phyloP scores from a whole-genome alignment of 2,329 filamentous ascomycete species.

The Sporothrix curviconia region DNA sequence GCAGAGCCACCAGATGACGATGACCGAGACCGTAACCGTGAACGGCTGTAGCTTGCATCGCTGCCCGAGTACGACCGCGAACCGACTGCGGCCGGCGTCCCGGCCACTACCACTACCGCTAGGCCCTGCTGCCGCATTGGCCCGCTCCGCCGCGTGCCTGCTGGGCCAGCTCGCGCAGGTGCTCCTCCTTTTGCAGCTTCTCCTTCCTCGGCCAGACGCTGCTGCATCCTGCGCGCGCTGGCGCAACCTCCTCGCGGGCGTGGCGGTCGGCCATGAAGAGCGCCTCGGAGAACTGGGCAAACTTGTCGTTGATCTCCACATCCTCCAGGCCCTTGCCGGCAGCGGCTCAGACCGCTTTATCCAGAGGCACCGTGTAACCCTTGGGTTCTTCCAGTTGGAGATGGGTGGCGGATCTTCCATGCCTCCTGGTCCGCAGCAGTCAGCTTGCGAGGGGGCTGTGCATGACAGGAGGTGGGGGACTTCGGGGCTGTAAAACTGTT shows the following conservation, averaged over 20 bases:
- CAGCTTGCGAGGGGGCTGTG: slow-evolving; percentile 91
- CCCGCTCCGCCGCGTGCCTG: slow-evolving; percentile 82
- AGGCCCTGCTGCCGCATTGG: slow-evolving; percentile 37
- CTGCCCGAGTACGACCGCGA: slow-evolving; percentile 16
- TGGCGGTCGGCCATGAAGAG: slow-evolving; percentile 91
- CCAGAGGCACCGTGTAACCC: slow-evolving; percentile 90
- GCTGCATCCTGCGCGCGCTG: slow-evolving; percentile 91
- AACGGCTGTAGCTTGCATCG: slow-evolving; percentile 13
- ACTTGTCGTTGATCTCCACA: slow-evolving; percentile 96
- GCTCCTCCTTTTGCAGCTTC: slow-evolving; percentile 88
- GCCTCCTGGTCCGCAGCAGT: slow-evolving; percentile 96
- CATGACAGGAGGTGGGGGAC: slow-evolving; percentile 88
- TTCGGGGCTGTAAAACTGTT: slow-evolving; percentile 48
- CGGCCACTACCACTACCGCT: slow-evolving; percentile 15
- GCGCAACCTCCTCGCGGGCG: slow-evolving; percentile 88
- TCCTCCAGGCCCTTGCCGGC: slow-evolving; percentile 90
- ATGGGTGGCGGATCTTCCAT: slow-evolving; percentile 87
- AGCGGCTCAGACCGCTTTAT: slow-evolving; percentile 90
- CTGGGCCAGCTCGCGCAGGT: slow-evolving; percentile 78
- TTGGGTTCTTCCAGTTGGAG: slow-evolving; percentile 99
- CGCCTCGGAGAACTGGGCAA: slow-evolving; percentile 91
- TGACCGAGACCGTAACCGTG: slow-evolving; percentile 26
- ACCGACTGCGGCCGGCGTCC: not conserved
- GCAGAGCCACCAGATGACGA: too few species aligned
- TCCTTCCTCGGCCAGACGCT: slow-evolving; percentile 94